phyloP scores from a whole-genome alignment of 176 grass and related monocot genomes.

The Puya raimondii region DNA sequence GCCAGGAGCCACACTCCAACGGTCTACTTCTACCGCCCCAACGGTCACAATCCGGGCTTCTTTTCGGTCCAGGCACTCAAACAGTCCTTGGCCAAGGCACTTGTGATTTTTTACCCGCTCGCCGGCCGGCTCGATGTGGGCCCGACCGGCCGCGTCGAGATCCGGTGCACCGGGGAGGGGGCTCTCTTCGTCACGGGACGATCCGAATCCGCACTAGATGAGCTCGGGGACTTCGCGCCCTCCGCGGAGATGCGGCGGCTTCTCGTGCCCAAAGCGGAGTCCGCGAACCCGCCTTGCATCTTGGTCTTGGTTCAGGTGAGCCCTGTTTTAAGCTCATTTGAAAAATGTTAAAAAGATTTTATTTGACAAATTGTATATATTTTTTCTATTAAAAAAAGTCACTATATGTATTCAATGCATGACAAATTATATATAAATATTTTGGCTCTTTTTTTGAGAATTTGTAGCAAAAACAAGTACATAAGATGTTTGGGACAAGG shows the following conservation, averaged over 20 bases:
- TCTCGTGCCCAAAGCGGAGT: slow-evolving; percentile 41
- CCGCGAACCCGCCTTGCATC: neutral
- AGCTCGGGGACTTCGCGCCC: slow-evolving; percentile 44
- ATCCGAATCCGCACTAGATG: slow-evolving; percentile 31
- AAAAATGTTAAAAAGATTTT: neutral
- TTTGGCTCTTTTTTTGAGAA: no score
- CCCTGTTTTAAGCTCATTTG: neutral
- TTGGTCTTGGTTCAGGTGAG: slow-evolving; percentile 1
- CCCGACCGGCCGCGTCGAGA: slow-evolving; percentile 22
- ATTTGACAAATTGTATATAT: no score
- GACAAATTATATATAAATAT: no score
- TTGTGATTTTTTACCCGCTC: slow-evolving; percentile 57
- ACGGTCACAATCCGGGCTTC: slow-evolving; percentile 1
- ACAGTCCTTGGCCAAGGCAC: slow-evolving; percentile 35
- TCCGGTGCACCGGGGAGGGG: slow-evolving; percentile 60
- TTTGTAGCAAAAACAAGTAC: no score
- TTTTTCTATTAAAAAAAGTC: no score
- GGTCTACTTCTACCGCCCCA: slow-evolving; percentile 50
- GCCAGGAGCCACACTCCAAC: slow-evolving; percentile 41
- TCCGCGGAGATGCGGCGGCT: slow-evolving; percentile 38
- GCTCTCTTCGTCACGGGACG: slow-evolving; percentile 37
- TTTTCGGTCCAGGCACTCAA: slow-evolving; percentile 39
- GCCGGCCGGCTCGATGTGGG: slow-evolving; percentile 36
- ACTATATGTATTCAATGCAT: no score
- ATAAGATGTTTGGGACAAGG: no score